These are phyloP conservation scores for Torulaspora franciscae DNA, from an alignment of 805 yeast species.

Conservation along the genomic window DNA sequence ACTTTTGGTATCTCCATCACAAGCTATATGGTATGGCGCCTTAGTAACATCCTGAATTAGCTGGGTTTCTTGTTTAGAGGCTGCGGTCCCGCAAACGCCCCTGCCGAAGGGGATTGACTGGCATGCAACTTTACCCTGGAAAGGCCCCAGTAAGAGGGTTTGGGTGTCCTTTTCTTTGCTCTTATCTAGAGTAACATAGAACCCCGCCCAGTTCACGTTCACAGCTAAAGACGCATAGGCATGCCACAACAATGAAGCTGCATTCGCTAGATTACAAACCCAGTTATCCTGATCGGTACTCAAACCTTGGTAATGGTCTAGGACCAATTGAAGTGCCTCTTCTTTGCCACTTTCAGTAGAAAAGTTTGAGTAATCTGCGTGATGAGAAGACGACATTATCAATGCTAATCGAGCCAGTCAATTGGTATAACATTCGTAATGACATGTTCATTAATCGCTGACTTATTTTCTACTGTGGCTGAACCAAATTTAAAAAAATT, in stretches of 20 bases:
- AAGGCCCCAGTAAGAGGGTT: conserved; percentile 78
- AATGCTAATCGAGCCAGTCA: no score
- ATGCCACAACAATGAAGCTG: conserved; percentile 83
- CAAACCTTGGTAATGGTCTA: conserved; percentile 62
- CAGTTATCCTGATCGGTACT: conserved; percentile 63
- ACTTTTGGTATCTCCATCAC: conserved; percentile 91
- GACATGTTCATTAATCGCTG: no score
- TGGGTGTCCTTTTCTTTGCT: conserved; percentile 15
- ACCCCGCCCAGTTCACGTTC: conserved; percentile 89
- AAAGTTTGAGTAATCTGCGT: conserved; percentile 72
- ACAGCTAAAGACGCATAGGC: conserved; percentile 61
- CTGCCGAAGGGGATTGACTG: conserved; percentile 70
- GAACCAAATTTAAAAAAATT: conserved; percentile 22
- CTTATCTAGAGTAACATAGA: conserved; percentile 54
- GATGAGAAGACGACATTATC: conserved; percentile 38
- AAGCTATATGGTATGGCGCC: conserved; percentile 92
- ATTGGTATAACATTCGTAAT: no score
- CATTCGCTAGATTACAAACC: conserved; percentile 86
- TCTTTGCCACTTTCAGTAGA: conserved; percentile 35
- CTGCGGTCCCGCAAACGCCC: conserved; percentile 94
- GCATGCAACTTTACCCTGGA: conserved; percentile 96
- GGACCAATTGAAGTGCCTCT: conserved; percentile 54
- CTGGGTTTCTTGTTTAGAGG: conserved; percentile 53
- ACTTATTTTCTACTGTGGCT: no score
- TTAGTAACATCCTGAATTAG: conserved; percentile 70